phyloP scores from a whole-genome alignment of 2,329 filamentous ascomycete genomes.

The Fusarium brevicatenulatum region DNA sequence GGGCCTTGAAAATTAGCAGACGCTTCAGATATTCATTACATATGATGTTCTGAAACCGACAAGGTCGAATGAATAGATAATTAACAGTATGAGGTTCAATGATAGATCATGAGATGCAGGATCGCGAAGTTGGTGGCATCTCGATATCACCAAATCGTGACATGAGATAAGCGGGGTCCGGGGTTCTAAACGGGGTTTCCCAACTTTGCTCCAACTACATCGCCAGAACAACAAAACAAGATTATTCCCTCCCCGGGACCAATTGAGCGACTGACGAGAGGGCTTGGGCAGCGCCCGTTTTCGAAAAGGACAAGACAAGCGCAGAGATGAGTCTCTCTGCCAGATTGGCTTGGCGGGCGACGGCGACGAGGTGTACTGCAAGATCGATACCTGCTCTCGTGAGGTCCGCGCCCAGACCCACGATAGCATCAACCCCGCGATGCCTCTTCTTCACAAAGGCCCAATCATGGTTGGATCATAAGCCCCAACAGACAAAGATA shows the following conservation, averaged over 20 bases:
- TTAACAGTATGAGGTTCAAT: not conserved
- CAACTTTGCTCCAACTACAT: constrained; percentile 6
- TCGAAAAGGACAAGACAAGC: constrained; percentile 4
- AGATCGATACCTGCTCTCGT: constrained; percentile 4
- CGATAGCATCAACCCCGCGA: constrained; percentile 9
- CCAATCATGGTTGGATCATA: constrained; percentile 33
- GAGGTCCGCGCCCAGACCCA: constrained; percentile 14
- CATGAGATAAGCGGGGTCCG: constrained; percentile 15
- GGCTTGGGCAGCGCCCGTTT: constrained; percentile 9
- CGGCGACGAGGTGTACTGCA: constrained; percentile 10
- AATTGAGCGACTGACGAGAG: constrained; percentile 11
- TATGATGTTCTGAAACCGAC: not conserved
- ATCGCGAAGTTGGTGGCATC: not conserved
- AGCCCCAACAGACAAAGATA: constrained; percentile 16
- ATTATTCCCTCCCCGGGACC: not conserved
- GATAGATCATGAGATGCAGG: not conserved
- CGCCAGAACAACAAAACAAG: not conserved
- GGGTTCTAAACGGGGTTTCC: constrained; percentile 21
- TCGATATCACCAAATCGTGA: not conserved
- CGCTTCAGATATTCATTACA: not conserved
- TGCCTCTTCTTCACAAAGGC: constrained; percentile 39
- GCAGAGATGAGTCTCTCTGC: constrained; percentile 25
- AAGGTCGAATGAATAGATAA: not conserved
- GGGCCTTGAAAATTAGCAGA: not conserved
- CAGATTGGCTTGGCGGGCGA: constrained; percentile 28